phyloP scores from a whole-genome alignment of 805 yeast genomes.

The Starmerella potacharoeniae region DNA sequence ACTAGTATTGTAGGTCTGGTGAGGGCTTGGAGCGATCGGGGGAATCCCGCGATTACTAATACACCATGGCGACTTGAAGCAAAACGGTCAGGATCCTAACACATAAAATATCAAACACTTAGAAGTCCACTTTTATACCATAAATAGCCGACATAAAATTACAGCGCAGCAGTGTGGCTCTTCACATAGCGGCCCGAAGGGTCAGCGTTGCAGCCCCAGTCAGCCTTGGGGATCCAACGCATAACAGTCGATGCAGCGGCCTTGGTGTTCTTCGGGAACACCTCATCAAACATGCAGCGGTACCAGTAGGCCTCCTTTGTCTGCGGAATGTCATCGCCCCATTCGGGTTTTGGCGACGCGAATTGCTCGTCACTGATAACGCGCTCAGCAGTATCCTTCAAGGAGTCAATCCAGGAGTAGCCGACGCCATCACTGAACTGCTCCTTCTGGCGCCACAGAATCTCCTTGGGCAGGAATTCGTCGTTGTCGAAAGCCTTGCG shows the following conservation, averaged over 20 bases:
- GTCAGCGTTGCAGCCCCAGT: conserved; percentile 99
- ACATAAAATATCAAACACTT: no score
- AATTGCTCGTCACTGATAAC: conserved; percentile 82
- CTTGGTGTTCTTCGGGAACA: conserved; percentile 72
- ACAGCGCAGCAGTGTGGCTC: conserved; percentile 66
- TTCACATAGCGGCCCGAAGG: conserved; percentile 96
- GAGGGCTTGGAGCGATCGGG: no score
- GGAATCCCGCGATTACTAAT: no score
- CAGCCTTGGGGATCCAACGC: conserved; percentile 99
- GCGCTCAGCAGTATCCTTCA: conserved; percentile 88
- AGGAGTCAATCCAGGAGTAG: conserved; percentile 97
- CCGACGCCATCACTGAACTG: conserved; percentile 99
- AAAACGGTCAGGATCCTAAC: no score
- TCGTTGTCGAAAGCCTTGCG: conserved; percentile 96
- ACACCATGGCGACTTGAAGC: no score
- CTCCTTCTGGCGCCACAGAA: conserved; percentile 99
- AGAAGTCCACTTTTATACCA: no score
- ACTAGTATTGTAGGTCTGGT: no score
- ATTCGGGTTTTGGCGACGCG: conserved; percentile 80
- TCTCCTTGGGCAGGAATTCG: conserved; percentile 90
- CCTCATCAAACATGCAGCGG: conserved; percentile 88
- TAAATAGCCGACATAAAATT: neutral
- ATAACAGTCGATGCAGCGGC: conserved; percentile 94
- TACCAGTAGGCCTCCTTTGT: conserved; percentile 99
- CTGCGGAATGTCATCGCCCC: conserved; percentile 92